Conservation (phyloP, 78 protist genomes). For the Cavenderia fasciculata region DNA sequence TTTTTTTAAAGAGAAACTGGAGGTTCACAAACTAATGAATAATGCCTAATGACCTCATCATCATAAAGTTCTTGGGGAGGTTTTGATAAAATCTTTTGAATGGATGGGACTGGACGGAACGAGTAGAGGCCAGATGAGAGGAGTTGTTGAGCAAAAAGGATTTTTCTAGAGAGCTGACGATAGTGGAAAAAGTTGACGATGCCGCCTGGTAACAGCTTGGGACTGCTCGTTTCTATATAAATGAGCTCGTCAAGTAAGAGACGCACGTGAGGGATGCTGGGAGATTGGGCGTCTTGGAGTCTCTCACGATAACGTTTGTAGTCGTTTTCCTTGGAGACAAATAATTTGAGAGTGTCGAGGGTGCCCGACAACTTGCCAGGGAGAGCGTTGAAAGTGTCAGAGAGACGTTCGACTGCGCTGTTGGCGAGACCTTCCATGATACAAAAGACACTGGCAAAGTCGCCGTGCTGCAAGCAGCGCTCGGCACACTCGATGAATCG, state of each 20-base stretch:
- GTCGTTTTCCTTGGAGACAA: constrained; percentile 57
- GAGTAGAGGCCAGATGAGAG: not conserved
- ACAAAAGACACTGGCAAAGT: constrained; percentile 30
- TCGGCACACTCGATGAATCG: constrained; percentile 62
- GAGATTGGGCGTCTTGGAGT: constrained; percentile 44
- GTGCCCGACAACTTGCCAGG: not conserved
- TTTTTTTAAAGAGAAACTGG: not conserved
- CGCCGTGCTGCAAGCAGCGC: constrained; percentile 10
- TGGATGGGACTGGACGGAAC: constrained; percentile 49
- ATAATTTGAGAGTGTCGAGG: constrained; percentile 4
- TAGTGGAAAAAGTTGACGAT: constrained; percentile 79
- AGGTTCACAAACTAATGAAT: constrained; percentile 23
- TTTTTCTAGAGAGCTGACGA: constrained; percentile 50
- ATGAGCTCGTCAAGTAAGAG: constrained; percentile 38
- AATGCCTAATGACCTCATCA: constrained; percentile 47
- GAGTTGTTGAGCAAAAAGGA: constrained; percentile 51
- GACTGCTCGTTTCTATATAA: constrained; percentile 46
- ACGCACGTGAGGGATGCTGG: constrained; percentile 52
- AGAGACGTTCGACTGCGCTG: constrained; percentile 26
- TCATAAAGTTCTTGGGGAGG: constrained; percentile 61
- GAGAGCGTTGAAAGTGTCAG: constrained; percentile 31
- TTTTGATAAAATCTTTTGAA: constrained; percentile 48
- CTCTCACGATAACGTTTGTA: constrained; percentile 44
- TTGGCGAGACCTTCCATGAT: constrained; percentile 10
- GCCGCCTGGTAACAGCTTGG: constrained; percentile 59